Evolutionary conservation across 73 alveolate species (phyloP), one percentile per base, ranked within the genome.

Genomic region (Uronychia binucleata): DNA sequence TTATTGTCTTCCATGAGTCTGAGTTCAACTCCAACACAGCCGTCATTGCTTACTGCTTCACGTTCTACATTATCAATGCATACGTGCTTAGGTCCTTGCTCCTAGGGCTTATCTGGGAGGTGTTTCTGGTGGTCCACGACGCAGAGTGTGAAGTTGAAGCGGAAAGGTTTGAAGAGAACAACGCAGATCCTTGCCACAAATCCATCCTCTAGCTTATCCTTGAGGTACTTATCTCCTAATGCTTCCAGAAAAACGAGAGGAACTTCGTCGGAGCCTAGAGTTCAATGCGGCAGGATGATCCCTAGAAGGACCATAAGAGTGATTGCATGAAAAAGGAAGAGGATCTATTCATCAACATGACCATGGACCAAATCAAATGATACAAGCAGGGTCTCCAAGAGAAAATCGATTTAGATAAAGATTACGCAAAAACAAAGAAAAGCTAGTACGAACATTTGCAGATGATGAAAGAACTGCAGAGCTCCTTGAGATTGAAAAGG

Each of bases 81-180:
- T 81, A 27, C 31, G 75, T 81, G 28, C 13, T 81, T 14, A 28
- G 79, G 30, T 14, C 81, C n/a, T 25, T 81, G 14, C 60, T 81
- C 59, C 74, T 60, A 19, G 88, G 88, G 58, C 46, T 81, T 35
- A 58, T 33, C 33, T 81, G 88, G 88, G 88, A 81, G 28, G 67
- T 81, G 27, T 81, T 81, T 33, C 29, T 67, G 8, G 78, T 67
- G 5, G 78, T 67, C 31, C 78, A 67, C 1, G 81, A 19, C 5
- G 30, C 32, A 26, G 88, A 34, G 8, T 34, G 30, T 13, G 81
- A 81, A 1, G 88, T 58, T 26, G 75, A 81, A 0, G 88, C 30
- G 11, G 80, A 59, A 28, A 28, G 30, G 76, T 13, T 26, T 25
- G 5, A 13, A 67, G 26, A 67, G 32, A 26, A 13, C 31, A 67